Base-by-base conservation (phyloP, 805 yeast genomes). In the Danielia reshetovae region DNA sequence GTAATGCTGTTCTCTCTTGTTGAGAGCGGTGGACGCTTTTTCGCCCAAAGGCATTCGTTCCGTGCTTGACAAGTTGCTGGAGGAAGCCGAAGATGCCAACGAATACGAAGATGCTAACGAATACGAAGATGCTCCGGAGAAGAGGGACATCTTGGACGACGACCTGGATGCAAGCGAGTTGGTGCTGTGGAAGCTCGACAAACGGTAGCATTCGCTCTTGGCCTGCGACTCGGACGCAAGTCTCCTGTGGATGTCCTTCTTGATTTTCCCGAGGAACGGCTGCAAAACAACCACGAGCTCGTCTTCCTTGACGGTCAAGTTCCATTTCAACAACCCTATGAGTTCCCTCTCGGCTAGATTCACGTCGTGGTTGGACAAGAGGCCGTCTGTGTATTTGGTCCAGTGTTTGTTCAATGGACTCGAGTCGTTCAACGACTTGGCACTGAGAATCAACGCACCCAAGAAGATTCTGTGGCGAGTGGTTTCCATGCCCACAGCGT, bases 381-480 rank as follows among this genome's bases (percentile, higher is more conserved):
- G 69, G 0, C 97, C 97, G 55, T 82, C 81, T 3, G 97, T 89
- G 67, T 90, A 89, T 40, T 77, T 73, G 4, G 95, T 81, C 98
- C 98, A 90, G 65, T 93, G 97, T 63, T 84, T 89, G 65, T 90
- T 90, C 57, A 90, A 74, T 27, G 98, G 98, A 14, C 94, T 81
- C 3, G 95, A 84, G 66, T 90, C 98, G 61, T 90, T 90, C 45
- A 89, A 74, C 43, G 79, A 80, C 65, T 90, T 90, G 11, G 97
- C 96, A n/a, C 95, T 85, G 31, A 93, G 63, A 28, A 90, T 86
- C 37, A 90, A 70, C 29, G 96, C 77, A 0, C 97, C 96, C 34
- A 90, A 66, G 47, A 90, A 93, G 38, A 90, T 85, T 41, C 97
- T 74, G 65, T 90, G 98, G 54, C 94, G 76, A 7, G 97, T 88